phyloP scores from a whole-genome alignment of 495 filamentous ascomycete species.

The Penicillium coprophilum region DNA sequence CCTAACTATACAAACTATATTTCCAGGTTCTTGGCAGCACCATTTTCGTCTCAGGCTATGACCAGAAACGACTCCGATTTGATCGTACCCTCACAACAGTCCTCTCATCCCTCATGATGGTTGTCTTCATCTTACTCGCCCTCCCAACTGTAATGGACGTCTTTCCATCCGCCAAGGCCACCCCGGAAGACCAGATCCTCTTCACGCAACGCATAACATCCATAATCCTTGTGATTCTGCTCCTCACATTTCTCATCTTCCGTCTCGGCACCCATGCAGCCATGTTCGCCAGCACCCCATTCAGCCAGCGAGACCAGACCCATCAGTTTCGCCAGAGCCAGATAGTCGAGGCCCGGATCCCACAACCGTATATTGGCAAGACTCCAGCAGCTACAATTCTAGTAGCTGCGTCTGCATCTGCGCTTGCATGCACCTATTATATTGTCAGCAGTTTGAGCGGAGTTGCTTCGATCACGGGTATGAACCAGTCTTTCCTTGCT shows the following conservation, averaged over 20 bases:
- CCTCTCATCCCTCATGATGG: constrained; percentile 30
- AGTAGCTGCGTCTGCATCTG: constrained; percentile 11
- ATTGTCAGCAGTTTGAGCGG: constrained; percentile 28
- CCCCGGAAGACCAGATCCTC: constrained; percentile 39
- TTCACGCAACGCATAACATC: constrained; percentile 20
- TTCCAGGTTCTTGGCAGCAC: constrained; percentile 25
- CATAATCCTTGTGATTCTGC: constrained; percentile 61
- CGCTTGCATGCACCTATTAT: constrained; percentile 25
- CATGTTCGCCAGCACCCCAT: constrained; percentile 16
- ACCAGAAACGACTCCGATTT: constrained; percentile 24
- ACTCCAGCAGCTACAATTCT: constrained; percentile 5
- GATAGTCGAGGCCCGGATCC: constrained; percentile 3
- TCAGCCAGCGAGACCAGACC: constrained; percentile 1
- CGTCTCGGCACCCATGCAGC: constrained; percentile 27
- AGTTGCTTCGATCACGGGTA: constrained; percentile 13
- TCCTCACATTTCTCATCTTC: constrained; percentile 65
- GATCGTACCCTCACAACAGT: constrained; percentile 24
- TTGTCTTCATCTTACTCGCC: constrained; percentile 23
- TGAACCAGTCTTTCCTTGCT: constrained; percentile 25
- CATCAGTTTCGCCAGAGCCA: constrained; percentile 4
- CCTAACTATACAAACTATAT: background rate
- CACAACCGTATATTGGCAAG: background rate
- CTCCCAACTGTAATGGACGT: constrained; percentile 31
- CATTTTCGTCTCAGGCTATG: constrained; percentile 22
- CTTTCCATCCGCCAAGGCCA: constrained; percentile 14